Conservation (phyloP, 441 rosid genomes). For the Brassica balearica region DNA sequence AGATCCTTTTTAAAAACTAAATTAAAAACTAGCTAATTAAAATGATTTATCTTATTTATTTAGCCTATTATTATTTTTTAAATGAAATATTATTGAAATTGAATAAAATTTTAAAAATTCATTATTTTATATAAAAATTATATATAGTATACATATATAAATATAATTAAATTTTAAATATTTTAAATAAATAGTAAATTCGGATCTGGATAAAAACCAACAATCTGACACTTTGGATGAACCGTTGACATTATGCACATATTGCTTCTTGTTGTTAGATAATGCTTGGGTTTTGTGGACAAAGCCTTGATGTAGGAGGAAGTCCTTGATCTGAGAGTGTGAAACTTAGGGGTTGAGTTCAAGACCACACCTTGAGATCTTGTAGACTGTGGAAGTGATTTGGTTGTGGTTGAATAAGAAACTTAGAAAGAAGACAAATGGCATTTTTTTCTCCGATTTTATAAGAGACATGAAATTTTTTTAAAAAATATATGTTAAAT, state of each 20-base stretch:
- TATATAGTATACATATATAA: too few relatives aligned
- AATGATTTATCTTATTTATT: too few relatives aligned
- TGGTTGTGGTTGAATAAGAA: neutral
- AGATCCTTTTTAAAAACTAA: too few relatives aligned
- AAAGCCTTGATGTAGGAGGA: neutral
- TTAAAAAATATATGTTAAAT: too few relatives aligned
- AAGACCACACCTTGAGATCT: neutral
- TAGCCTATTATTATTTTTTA: too few relatives aligned
- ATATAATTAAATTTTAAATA: too few relatives aligned
- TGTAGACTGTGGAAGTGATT: neutral
- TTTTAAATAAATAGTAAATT: too few relatives aligned
- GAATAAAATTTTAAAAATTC: too few relatives aligned
- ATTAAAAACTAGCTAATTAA: too few relatives aligned
- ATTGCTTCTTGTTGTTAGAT: neutral
- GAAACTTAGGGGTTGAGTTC: neutral
- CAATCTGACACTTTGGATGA: neutral
- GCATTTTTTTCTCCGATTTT: neutral
- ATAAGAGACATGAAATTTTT: too few relatives aligned
- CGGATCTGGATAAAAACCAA: neutral
- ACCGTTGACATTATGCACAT: neutral
- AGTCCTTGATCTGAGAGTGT: neutral
- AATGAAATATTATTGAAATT: too few relatives aligned
- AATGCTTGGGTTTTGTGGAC: neutral
- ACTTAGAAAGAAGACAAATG: neutral
- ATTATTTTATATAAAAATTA: too few relatives aligned